Percentiles rank a stretch among this genome's conserved stretches.
These are phyloP conservation scores for Nannizzia gypsea DNA, from an alignment of 2,329 filamentous ascomycete genomes.

Conservation along the genomic window DNA sequence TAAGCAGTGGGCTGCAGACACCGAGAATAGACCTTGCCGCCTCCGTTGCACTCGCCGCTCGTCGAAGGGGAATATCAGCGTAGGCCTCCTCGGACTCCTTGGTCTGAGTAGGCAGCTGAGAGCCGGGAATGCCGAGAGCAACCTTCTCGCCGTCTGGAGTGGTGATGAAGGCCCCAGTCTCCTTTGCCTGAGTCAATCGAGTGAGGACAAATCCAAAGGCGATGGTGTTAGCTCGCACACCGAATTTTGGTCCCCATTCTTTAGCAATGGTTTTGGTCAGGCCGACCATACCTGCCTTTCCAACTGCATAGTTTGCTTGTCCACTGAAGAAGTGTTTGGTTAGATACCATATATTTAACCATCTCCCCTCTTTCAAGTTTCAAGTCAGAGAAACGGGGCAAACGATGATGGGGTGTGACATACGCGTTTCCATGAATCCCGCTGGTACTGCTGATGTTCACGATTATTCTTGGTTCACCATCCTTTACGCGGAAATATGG, in stretches of 20 bases:
- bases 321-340: slow-evolving; percentile 34
- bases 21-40: slow-evolving; percentile 67
- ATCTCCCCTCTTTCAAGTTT: too few relatives aligned
- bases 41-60: slow-evolving; percentile 67
- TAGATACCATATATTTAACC: neutral
- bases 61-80: slow-evolving; percentile 64
- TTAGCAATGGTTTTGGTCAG: slow-evolving; percentile 84
- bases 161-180: slow-evolving; percentile 66
- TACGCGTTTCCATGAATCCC: slow-evolving; percentile 71
- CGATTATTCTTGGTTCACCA: slow-evolving; percentile 61
- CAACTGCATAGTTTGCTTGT: slow-evolving; percentile 79
- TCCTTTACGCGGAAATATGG: slow-evolving; percentile 83
- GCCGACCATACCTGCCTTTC: slow-evolving; percentile 72
- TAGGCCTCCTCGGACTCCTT: slow-evolving; percentile 30
- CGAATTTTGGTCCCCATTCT: slow-evolving; percentile 77
- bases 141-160: slow-evolving; percentile 66
- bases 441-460: slow-evolving; percentile 74
- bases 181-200: slow-evolving; percentile 70
- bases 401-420: slow-evolving; percentile 13
- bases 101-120: slow-evolving; percentile 34
- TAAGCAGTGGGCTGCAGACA: slow-evolving; percentile 68
- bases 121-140: slow-evolving; percentile 58
- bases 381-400: too few relatives aligned
- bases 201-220: slow-evolving; percentile 77
- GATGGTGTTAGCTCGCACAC: slow-evolving; percentile 70